A percentile compares a stretch with the other conserved stretches of the same genome.
These are phyloP conservation scores for Nicotiana sylvestris DNA, from an alignment of 257 asterid genomes.

Conservation along the genomic window DNA sequence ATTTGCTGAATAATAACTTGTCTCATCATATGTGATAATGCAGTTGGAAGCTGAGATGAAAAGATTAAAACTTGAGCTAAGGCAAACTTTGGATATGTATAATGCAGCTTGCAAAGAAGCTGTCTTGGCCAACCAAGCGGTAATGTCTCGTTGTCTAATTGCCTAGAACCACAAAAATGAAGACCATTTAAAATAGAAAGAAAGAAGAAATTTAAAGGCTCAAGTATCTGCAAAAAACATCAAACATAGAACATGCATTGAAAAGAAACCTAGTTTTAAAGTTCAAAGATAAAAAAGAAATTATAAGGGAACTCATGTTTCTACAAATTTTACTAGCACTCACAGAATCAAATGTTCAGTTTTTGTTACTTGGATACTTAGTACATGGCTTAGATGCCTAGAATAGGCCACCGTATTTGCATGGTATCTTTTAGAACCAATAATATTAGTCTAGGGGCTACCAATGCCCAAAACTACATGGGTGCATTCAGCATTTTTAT, in stretches of 20 bases:
- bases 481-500: not conserved
- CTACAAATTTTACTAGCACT: not conserved
- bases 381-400: not conserved
- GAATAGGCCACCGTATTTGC: not conserved
- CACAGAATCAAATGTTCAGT: not conserved
- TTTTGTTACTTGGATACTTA: not conserved
- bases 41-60: conserved; percentile 40
- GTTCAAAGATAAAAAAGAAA: not conserved
- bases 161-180: conserved; percentile 6
- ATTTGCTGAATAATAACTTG: not conserved
- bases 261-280: not conserved
- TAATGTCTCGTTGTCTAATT: conserved; percentile 14
- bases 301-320: not conserved
- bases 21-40: conserved; percentile 4
- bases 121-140: conserved; percentile 60
- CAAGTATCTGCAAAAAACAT: not conserved
- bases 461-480: not conserved
- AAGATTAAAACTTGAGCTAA: conserved; percentile 57
- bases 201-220: not conserved
- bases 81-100: conserved; percentile 71
- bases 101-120: conserved; percentile 74
- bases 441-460: not conserved
- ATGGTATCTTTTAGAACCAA: not conserved
- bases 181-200: not conserved
- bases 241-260: not conserved